A percentile compares a stretch with the other conserved stretches of the same genome.
phyloP scores from a whole-genome alignment of 2,329 filamentous ascomycete species.

The Fusarium floridanum region DNA sequence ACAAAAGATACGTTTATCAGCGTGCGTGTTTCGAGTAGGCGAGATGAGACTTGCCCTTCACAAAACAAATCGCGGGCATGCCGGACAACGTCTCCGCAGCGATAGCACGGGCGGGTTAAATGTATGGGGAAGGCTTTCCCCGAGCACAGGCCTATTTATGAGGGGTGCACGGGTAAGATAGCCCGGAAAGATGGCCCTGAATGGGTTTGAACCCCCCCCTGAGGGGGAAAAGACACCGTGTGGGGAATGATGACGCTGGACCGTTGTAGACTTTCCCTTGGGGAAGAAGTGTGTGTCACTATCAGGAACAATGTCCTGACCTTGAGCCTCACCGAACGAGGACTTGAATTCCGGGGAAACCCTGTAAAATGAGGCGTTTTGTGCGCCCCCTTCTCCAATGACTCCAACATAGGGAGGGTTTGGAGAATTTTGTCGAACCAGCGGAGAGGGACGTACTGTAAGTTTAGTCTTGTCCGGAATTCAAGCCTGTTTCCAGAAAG shows the following conservation, averaged over 20 bases:
- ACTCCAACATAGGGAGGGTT: not conserved
- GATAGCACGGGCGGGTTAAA: not conserved
- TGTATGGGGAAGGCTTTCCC: slow-evolving; percentile 4
- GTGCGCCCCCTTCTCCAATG: too few relatives aligned
- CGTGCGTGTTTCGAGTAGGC: not conserved
- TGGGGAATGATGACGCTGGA: not conserved
- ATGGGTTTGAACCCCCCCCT: not conserved
- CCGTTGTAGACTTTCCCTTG: not conserved
- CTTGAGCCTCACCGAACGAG: not conserved
- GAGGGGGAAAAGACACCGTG: not conserved
- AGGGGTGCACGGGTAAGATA: not conserved
- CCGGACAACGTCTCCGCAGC: not conserved
- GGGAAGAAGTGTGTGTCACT: not conserved
- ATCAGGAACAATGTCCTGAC: not conserved
- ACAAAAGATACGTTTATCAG: not conserved
- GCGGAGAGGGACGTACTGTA: not conserved
- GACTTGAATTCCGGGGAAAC: slow-evolving; percentile 3
- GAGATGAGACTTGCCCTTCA: not conserved
- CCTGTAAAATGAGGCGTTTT: not conserved
- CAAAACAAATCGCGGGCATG: not conserved
- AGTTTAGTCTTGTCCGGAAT: not conserved
- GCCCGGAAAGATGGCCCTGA: not conserved
- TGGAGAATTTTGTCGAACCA: not conserved
- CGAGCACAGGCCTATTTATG: slow-evolving; percentile 4
- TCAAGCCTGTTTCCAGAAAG: not conserved